These are phyloP conservation scores for Kwoniella newhampshirensis DNA, from an alignment of 768 basidiomycete genomes.

Conservation along the genomic window DNA sequence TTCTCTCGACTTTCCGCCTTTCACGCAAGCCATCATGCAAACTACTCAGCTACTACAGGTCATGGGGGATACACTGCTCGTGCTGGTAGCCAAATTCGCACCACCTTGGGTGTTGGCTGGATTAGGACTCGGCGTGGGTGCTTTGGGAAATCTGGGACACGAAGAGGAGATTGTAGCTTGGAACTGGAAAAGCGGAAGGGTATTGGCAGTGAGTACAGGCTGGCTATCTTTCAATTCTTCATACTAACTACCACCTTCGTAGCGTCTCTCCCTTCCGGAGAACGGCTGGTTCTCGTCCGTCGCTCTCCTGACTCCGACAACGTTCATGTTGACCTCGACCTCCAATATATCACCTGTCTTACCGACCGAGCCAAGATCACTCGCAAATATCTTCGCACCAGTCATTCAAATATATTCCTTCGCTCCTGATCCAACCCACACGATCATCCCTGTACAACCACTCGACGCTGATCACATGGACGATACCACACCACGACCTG, in stretches of 20 bases:
- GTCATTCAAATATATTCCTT: slow-evolving; percentile 46
- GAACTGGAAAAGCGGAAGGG: slow-evolving; percentile 66
- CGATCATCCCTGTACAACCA: slow-evolving; percentile 33
- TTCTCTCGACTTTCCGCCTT: slow-evolving; percentile 44
- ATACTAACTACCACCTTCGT: too few relatives aligned
- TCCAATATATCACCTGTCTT: slow-evolving; percentile 35
- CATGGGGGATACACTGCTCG: slow-evolving; percentile 59
- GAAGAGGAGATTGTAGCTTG: slow-evolving; percentile 61
- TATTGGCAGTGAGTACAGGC: slow-evolving; percentile 58
- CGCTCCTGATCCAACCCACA: slow-evolving; percentile 27
- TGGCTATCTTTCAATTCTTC: too few relatives aligned
- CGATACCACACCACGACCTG: slow-evolving; percentile 38
- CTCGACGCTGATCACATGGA: slow-evolving; percentile 36
- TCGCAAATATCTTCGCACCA: slow-evolving; percentile 32
- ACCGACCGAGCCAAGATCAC: slow-evolving; percentile 18
- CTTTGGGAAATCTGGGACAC: slow-evolving; percentile 28
- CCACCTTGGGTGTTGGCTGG: slow-evolving; percentile 46
- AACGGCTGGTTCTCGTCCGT: slow-evolving; percentile 43
- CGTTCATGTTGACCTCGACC: slow-evolving; percentile 43
- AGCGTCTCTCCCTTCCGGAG: slow-evolving; percentile 39
- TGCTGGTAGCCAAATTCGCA: slow-evolving; percentile 56
- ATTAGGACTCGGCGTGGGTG: slow-evolving; percentile 23
- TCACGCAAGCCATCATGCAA: slow-evolving; percentile 25
- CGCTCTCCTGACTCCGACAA: slow-evolving; percentile 42
- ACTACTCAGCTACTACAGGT: slow-evolving; percentile 58